Base-by-base conservation (phyloP, 768 basidiomycete genomes). In the Sistotremastrum niveocremeum region DNA sequence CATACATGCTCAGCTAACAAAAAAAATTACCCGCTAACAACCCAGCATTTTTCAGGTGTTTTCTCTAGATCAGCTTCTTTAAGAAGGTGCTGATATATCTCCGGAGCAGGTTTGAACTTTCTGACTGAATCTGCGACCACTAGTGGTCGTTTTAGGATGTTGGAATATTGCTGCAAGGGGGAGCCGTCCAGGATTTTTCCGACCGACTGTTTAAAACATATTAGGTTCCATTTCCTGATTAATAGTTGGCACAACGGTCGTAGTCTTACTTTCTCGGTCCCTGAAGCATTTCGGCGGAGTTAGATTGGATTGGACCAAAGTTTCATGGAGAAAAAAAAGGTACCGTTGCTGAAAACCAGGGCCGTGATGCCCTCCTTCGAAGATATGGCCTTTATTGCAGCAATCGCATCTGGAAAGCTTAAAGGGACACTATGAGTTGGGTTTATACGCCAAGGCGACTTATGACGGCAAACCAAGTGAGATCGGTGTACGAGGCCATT, bases 1-100 rank as follows among this genome's bases (percentile, higher is more conserved):
- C 30, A 38, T 12, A 20, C 30, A 39, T 34, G 31, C 39, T 20
- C n/a, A 28, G 41, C n/a, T 44, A 37, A 32, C 7, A 34, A 49
- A 36, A 11, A n/a, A 8, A 48, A 56, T 37, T 41, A 62, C 61
- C 60, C 58, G 48, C 61, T 62, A 34, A 62, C 54, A n/a, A 62
- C 53, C 60, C 60, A 61, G 8, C 59, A 48, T 32, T 54, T 34
- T 6, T 50, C 41, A 6, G 44, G 38, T 9, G n/a, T n/a, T 7
- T 45, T 46, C 34, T 47, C 48, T 38, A 54, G 52, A 4, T 51
- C 51, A 37, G 52, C 30, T 10, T 33, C 20, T 20, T 34, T 38
- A 8, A 56, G 44, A 3, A 62, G 51, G 11, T 47, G 54, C 4
- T 56, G n/a, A 45, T 62, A 62, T 12, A 60, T 50, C 42, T 43